Evolutionary conservation across 805 yeast species (phyloP).

Genomic region (Kodamaea leandrae): DNA sequence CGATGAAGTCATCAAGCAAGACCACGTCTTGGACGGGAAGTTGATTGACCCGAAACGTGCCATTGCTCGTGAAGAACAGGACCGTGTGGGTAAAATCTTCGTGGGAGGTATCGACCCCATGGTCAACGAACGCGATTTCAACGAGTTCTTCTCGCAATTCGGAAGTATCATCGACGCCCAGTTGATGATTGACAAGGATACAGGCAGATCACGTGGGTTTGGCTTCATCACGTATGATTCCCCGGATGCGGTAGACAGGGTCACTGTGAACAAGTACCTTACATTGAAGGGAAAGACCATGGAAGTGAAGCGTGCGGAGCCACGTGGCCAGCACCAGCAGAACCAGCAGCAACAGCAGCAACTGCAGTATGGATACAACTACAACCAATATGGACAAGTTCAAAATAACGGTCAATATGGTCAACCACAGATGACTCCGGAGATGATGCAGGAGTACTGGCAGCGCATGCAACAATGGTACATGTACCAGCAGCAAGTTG

Average conservation of each 20-base stretch:
- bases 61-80: constrained; percentile 96
- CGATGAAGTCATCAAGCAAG: constrained; percentile 78
- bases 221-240: constrained; percentile 96
- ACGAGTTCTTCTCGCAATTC: constrained; percentile 78
- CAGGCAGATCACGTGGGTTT: constrained; percentile 95
- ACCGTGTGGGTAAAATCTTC: constrained; percentile 92
- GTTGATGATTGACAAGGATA: constrained; percentile 94
- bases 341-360: constrained; percentile 24
- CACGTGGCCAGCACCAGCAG: constrained; percentile 65
- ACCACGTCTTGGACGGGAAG: constrained; percentile 91
- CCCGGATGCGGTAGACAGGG: constrained; percentile 89
- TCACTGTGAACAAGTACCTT: constrained; percentile 76
- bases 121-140: constrained; percentile 88
- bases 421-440: constrained; percentile 39
- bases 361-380: constrained; percentile 27
- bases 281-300: constrained; percentile 81
- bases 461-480: constrained; percentile 65
- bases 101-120: constrained; percentile 96
- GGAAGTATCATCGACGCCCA: constrained; percentile 95
- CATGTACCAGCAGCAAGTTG: constrained; percentile 51
- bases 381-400: constrained; percentile 28
- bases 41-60: constrained; percentile 97
- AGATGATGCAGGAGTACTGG: constrained; percentile 63
- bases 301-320: constrained; percentile 83
- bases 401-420: constrained; percentile 18